Base-by-base conservation (phyloP, 345 rosid species). In the Syzygium jambos region DNA sequence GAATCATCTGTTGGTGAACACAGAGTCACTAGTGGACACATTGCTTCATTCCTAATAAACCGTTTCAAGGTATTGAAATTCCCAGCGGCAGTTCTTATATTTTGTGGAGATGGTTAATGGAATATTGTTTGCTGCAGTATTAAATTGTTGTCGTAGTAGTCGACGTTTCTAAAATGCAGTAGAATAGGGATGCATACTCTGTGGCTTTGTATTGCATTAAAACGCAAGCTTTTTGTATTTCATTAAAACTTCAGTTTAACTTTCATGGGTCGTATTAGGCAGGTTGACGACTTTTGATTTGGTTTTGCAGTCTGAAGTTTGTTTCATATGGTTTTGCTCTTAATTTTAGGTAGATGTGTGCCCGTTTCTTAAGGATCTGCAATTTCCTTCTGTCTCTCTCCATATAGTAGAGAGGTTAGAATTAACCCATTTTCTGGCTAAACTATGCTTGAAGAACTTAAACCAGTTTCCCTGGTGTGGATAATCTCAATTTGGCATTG, bases 1-100 rank as follows among this genome's bases (percentile, higher is more conserved):
- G 98, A 93, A 89, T 94, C 99, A 78, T 92, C 95, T 34, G 91
- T 98, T 90, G 98, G 99, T 89, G 99, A 96, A 65, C 98, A 93
- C 90, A 98, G 94, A 92, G 93, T 98, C 89, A 92, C 93, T 87
- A 96, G 89, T 82, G 92, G 93, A 55, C 97, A 92, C 54, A 88
- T 96, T 73, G 98, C 97, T 77, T 85, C 91, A 85, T 94, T 92
- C 94, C 92, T 96, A 91, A 93, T 94, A 86, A 94, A 88, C 89
- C 94, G 95, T 85, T 95, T 96, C 89, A 98, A 98, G 99, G 99
- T 95, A 90, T 77, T 88, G 63, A 73, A 38, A 19, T 73, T 73
- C 43, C 38, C 49, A 5, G 49, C 15, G 56, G 80, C 85, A 88
- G 82, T 73, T 21, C 82, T 19, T 73, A 68, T 65, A 68, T 65